Evolutionary conservation across 1,284 basidiomycete species (phyloP).

Genomic region (Megacollybia platyphylla): DNA sequence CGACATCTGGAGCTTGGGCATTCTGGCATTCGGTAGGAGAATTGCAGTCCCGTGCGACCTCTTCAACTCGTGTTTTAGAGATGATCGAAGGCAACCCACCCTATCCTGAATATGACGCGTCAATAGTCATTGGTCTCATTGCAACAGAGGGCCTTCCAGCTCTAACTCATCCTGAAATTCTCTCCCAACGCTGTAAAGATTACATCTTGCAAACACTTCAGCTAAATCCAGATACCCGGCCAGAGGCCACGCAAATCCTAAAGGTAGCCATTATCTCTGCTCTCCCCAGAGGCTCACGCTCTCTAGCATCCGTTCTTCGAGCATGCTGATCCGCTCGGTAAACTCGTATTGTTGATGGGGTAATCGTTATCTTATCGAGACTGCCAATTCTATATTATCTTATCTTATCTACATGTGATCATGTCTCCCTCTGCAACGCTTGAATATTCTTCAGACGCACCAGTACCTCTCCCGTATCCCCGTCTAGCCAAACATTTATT

Average conservation of each 20-base stretch:
- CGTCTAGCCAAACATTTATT: constrained; percentile 60
- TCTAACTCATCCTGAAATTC: neutral
- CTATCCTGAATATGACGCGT: neutral
- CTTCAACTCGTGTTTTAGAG: neutral
- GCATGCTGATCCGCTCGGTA: neutral
- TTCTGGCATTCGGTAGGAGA: neutral
- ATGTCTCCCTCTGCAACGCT: constrained; percentile 41
- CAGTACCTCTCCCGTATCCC: constrained; percentile 51
- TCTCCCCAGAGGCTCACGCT: neutral
- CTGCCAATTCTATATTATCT: neutral
- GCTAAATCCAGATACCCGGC: neutral
- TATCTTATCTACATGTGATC: neutral
- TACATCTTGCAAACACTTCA: neutral
- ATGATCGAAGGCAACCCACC: neutral
- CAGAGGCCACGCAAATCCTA: neutral
- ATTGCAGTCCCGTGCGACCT: neutral
- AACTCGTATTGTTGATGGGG: neutral
- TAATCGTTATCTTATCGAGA: neutral
- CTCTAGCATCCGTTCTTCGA: neutral
- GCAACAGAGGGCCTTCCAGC: neutral
- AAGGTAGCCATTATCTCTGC: neutral
- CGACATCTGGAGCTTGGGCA: neutral
- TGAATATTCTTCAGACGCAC: constrained; percentile 58
- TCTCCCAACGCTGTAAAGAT: neutral
- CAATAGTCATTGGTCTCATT: neutral